phyloP scores from a whole-genome alignment of 495 filamentous ascomycete species.

The Pseudoneurospora amorphoporcata region DNA sequence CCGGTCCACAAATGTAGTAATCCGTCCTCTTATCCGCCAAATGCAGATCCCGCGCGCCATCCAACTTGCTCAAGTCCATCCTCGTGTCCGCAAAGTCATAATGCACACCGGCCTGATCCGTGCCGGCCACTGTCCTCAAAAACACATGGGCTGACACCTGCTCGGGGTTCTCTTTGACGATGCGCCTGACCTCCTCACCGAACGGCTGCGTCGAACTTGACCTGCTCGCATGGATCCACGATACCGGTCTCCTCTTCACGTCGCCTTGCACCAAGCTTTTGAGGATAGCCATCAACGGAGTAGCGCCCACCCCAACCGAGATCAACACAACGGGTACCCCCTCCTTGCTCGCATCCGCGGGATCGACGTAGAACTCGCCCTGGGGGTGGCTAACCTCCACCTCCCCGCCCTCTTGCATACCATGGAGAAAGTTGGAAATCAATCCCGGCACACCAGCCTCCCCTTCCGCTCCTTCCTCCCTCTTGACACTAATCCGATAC shows the following conservation, averaged over 20 bases:
- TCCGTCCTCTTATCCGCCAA: slow-evolving; percentile 39
- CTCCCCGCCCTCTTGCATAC: slow-evolving; percentile 45
- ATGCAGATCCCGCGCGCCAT: slow-evolving; percentile 42
- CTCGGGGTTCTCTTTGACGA: slow-evolving; percentile 32
- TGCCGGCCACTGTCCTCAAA: slow-evolving; percentile 24
- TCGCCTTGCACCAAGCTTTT: slow-evolving; percentile 32
- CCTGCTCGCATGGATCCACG: slow-evolving; percentile 56
- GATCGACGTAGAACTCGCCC: slow-evolving; percentile 56
- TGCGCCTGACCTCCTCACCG: slow-evolving; percentile 37
- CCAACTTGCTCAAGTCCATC: slow-evolving; percentile 42
- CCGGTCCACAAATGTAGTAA: slow-evolving; percentile 63
- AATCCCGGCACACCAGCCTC: slow-evolving; percentile 42
- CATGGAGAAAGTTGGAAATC: slow-evolving; percentile 62
- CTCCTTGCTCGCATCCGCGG: slow-evolving; percentile 24
- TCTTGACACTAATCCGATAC: slow-evolving; percentile 64
- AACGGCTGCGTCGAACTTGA: slow-evolving; percentile 42
- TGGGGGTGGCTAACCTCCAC: slow-evolving; percentile 57
- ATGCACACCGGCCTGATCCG: slow-evolving; percentile 41
- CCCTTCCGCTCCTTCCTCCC: slow-evolving; percentile 42
- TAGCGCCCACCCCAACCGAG: slow-evolving; percentile 59
- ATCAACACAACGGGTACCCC: slow-evolving; percentile 52
- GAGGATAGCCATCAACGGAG: slow-evolving; percentile 56
- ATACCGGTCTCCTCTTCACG: slow-evolving; percentile 38
- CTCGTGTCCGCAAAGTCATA: slow-evolving; percentile 46
- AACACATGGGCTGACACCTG: slow-evolving; percentile 34